Evolutionary conservation across 768 basidiomycete species (phyloP), one percentile per base, ranked within the genome.

Genomic region (Leucosporidium creatinivorum): DNA sequence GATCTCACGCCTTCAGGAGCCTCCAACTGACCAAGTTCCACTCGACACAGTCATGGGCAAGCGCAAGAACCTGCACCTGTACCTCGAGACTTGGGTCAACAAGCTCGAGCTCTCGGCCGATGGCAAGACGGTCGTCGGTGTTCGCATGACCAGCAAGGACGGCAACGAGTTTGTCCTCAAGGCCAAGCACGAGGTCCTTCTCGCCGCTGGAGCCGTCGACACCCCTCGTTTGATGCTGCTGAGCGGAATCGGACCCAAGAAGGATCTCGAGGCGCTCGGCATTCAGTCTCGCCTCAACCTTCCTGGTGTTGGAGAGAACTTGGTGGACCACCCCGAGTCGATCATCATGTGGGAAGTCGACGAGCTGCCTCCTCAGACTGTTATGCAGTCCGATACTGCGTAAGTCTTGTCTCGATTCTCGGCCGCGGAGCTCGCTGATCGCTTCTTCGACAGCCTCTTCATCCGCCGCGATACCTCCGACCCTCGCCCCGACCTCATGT

Each of bases 181-280:
- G 51, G 61, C 61, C 36, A 55, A 28, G 6, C n/a, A 55, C 33
- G 79, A 79, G 63, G 73, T 80, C 19, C 68, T 77, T n/a, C 67
- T 77, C 21, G 79, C 78, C 57, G 79, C 78, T 25, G 82, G 82
- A 13, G 78, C 82, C 0, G 73, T 83, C 47, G 78, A 79, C 33
- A 79, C 80, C 1, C 78, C 82, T 19, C 80, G 81, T 59, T 69
- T 83, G 12, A 76, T 82, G 75, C 76, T 81, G 70, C 75, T 82
- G 19, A 80, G 79, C n/a, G 83, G 83, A 23, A 76, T 85, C 56
- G 83, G 83, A 28, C 82, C 83, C 6, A 68, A 73, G 17, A 77
- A 77, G 12, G 75, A 80, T 47, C 73, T 83, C 10, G 66, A 76
- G 26, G 66, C 66, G 26, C 73, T 79, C 36, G 76, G 73, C 23